Percentiles rank a stretch among this genome's conserved stretches.
Conservation (phyloP, 73 alveolate species). For the Tetrahymena elliotti region DNA sequence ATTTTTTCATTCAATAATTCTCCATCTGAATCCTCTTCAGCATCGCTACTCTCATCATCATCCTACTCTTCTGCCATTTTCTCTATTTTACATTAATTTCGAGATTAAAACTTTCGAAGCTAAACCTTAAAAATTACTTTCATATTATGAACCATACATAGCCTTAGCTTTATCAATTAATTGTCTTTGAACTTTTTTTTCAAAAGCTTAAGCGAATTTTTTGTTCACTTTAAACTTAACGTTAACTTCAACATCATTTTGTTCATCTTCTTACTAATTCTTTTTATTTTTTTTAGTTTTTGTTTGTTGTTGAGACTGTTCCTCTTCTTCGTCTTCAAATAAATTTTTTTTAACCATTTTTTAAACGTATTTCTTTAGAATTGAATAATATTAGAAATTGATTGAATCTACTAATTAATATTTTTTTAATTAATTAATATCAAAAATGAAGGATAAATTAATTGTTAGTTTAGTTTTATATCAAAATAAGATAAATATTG, state of each 20-base stretch:
- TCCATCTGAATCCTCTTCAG: constrained; percentile 19
- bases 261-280: background rate
- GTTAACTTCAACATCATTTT: background rate
- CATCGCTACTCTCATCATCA: constrained; percentile 2
- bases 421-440: background rate
- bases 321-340: background rate
- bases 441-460: background rate
- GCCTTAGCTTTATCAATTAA: constrained; percentile 10
- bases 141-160: background rate
- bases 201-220: constrained; percentile 8
- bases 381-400: background rate
- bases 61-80: background rate
- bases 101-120: no score
- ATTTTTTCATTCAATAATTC: constrained; percentile 23
- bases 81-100: no score
- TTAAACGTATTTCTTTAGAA: background rate
- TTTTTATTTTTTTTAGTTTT: background rate
- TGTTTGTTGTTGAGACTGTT: background rate
- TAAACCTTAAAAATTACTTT: background rate
- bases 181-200: constrained; percentile 18
- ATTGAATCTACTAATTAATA: background rate
- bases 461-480: background rate
- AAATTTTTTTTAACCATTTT: background rate
- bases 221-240: constrained; percentile 14
- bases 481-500: background rate